Evolutionary conservation across 148 eudicot genomes (phyloP).

Genomic region (Salicornia ramosissima): DNA sequence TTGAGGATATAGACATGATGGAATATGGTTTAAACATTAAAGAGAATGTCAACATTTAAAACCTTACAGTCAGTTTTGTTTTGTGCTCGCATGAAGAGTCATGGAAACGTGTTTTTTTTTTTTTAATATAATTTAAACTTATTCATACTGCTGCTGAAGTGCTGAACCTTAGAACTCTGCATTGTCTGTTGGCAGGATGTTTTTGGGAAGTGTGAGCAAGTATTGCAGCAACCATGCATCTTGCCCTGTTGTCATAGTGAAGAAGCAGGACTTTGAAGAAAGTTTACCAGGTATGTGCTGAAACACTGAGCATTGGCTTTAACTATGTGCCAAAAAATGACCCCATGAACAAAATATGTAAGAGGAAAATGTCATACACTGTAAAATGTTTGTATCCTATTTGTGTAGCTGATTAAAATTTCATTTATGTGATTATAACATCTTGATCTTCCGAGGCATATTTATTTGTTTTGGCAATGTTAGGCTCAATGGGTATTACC

Average conservation of each 20-base stretch:
- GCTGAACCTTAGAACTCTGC: constrained; percentile 1
- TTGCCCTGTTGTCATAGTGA: constrained; percentile 70
- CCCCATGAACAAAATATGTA: no score
- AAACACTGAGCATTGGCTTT: not conserved
- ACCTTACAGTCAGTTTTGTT: not conserved
- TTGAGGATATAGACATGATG: not conserved
- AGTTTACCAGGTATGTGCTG: constrained; percentile 32
- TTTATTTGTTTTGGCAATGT: not conserved
- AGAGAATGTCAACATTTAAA: not conserved
- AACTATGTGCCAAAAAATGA: no score
- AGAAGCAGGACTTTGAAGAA: constrained; percentile 30
- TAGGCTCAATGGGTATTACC: no score
- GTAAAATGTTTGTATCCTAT: not conserved
- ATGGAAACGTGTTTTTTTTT: not conserved
- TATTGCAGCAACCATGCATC: constrained; percentile 69
- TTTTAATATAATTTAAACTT: not conserved
- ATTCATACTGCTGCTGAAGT: not conserved
- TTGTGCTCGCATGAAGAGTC: not conserved
- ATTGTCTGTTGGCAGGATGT: constrained; percentile 48
- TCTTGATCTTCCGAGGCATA: not conserved
- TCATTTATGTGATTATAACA: not conserved
- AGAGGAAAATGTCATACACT: no score
- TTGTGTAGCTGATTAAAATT: not conserved
- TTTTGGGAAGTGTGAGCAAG: constrained; percentile 86
- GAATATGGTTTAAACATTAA: not conserved